A percentile compares a stretch with the other conserved stretches of the same genome.
phyloP scores from a whole-genome alignment of 225 moss, liverwort and hornwort species.

The Physcomitrium patens region DNA sequence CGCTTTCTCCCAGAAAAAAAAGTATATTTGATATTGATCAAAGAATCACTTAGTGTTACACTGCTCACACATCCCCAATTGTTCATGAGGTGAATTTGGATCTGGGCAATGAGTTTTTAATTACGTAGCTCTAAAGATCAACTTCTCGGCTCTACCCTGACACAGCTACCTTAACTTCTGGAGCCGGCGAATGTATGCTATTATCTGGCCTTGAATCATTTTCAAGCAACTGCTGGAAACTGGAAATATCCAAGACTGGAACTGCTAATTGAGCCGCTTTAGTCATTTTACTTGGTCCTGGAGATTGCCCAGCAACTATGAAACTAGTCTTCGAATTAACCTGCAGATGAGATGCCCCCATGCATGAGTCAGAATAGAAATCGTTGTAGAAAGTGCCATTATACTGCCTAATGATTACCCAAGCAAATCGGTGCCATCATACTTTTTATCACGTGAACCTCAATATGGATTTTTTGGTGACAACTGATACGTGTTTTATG shows the following conservation, averaged over 20 bases:
- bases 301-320: slow-evolving; percentile 65
- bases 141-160: slow-evolving; percentile 36
- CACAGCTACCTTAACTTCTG: slow-evolving; percentile 41
- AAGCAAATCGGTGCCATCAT: not conserved
- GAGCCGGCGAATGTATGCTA: slow-evolving; percentile 12
- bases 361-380: not conserved
- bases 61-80: slow-evolving; percentile 15
- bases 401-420: not conserved
- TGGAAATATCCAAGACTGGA: slow-evolving; percentile 52
- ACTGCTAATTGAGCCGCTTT: slow-evolving; percentile 57
- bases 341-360: slow-evolving; percentile 36
- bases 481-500: not conserved
- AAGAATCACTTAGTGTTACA: not conserved
- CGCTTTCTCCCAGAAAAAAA: too few species aligned
- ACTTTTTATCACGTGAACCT: not conserved
- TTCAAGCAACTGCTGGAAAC: slow-evolving; percentile 56
- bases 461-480: not conserved
- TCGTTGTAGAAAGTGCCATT: slow-evolving; percentile 1
- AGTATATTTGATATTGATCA: too few species aligned
- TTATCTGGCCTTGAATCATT: slow-evolving; percentile 15
- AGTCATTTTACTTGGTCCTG: slow-evolving; percentile 70
- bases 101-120: slow-evolving; percentile 6
- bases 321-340: slow-evolving; percentile 82
- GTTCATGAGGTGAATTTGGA: not conserved
- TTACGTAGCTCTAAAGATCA: slow-evolving; percentile 14